Conservation (phyloP, 768 basidiomycete genomes). For the Mycena vulgaris region DNA sequence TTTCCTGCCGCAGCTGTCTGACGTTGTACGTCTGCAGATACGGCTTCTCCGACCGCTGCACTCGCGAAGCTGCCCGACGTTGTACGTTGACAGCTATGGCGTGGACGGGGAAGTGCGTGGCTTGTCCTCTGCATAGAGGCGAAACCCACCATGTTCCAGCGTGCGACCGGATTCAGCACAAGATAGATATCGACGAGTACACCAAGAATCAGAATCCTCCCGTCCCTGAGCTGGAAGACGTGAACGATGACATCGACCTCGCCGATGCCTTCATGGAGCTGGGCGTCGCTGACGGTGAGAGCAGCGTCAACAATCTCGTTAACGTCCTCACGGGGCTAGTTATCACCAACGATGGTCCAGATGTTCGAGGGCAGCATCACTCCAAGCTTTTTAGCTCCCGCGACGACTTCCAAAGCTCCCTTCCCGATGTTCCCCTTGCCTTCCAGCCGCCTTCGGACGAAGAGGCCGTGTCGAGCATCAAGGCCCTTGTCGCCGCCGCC, state of each 20-base stretch:
- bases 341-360: constrained; percentile 15
- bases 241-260: too few relatives aligned
- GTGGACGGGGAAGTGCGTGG: constrained; percentile 7
- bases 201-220: too few relatives aligned
- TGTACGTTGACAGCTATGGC: too few relatives aligned
- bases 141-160: not conserved
- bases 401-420: too few relatives aligned
- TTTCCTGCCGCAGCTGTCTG: not conserved
- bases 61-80: too few relatives aligned
- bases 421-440: too few relatives aligned
- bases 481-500: constrained; percentile 5
- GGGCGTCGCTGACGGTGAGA: not conserved
- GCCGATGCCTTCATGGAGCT: not conserved
- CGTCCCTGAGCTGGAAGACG: too few relatives aligned
- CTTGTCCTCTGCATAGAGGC: constrained; percentile 27
- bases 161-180: not conserved
- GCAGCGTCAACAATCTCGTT: constrained; percentile 7
- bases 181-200: too few relatives aligned
- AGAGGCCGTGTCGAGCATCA: constrained; percentile 15
- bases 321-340: constrained; percentile 11
- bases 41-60: too few relatives aligned
- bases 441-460: too few relatives aligned
- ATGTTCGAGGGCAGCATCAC: too few relatives aligned
- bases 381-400: too few relatives aligned
- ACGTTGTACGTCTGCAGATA: not conserved